Percentiles rank a stretch among this genome's conserved stretches.
Conservation (phyloP, 768 basidiomycete genomes). For the Albatrellus ellisii region DNA sequence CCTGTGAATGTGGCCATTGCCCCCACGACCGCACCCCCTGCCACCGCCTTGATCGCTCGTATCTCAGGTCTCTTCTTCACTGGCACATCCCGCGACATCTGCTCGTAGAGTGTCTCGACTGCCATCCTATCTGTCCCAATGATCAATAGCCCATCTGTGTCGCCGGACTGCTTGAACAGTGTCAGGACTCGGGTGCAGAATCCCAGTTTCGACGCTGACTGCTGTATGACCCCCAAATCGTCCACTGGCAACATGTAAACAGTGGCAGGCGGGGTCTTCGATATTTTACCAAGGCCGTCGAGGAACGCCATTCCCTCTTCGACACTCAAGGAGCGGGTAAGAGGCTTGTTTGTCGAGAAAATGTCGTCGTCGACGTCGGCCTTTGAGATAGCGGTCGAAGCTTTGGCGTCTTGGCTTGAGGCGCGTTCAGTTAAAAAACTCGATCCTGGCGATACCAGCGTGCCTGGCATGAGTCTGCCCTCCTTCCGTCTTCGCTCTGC, state of each 20-base stretch:
- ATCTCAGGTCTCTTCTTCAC: conserved; percentile 1
- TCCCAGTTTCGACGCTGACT: conserved; percentile 9
- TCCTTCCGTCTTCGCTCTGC: conserved; percentile 3
- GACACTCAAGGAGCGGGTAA: conserved; percentile 11
- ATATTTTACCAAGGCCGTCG: conserved; percentile 8
- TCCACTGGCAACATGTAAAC: conserved; percentile 9
- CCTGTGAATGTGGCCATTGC: conserved; percentile 14
- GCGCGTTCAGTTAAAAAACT: conserved; percentile 6
- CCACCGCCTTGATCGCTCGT: conserved; percentile 4
- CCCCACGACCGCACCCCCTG: conserved; percentile 11
- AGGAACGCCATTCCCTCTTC: conserved; percentile 10
- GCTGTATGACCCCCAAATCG: conserved; percentile 6
- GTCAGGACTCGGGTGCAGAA: conserved; percentile 8
- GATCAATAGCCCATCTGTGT: conserved; percentile 8
- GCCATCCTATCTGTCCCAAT: conserved; percentile 10
- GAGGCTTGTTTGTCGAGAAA: neutral
- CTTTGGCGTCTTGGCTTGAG: neutral
- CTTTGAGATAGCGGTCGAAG: neutral
- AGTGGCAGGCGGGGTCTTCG: conserved; percentile 8
- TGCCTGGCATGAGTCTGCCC: conserved; percentile 13
- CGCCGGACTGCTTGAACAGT: conserved; percentile 1
- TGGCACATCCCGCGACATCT: conserved; percentile 6
- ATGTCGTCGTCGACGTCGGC: conserved; percentile 2
- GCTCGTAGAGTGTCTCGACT: conserved; percentile 6
- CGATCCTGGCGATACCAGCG: conserved; percentile 5